phyloP scores from a whole-genome alignment of 768 basidiomycete genomes.

The Cubamyces sp. region DNA sequence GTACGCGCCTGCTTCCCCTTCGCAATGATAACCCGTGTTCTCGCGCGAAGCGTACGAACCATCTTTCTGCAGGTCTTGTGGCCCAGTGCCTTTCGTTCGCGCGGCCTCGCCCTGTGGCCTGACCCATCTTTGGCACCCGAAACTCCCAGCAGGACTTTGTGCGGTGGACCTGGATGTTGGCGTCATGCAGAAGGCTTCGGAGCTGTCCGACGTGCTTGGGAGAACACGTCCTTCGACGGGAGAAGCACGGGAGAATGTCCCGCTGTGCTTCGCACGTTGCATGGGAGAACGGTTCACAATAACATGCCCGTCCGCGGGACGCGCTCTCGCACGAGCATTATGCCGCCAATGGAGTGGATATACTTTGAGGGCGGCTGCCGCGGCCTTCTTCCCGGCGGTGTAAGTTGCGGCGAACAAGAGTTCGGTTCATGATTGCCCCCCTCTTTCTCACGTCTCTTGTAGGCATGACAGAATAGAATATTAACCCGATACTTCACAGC shows the following conservation, averaged over 20 bases:
- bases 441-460: neutral
- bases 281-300: neutral
- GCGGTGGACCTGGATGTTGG: neutral
- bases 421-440: neutral
- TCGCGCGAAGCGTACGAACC: neutral
- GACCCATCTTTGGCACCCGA: neutral
- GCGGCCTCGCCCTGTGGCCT: neutral
- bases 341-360: no score
- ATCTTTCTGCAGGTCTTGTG: neutral
- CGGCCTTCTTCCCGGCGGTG: no score
- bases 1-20: neutral
- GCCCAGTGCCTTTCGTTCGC: neutral
- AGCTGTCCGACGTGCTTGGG: constrained; percentile 1
- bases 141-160: neutral
- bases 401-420: neutral
- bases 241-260: constrained; percentile 7
- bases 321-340: no score
- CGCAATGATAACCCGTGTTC: neutral
- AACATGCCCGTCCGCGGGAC: neutral
- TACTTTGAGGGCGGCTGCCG: no score
- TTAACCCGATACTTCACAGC: constrained; percentile 46
- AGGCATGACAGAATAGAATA: neutral
- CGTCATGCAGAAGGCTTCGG: neutral
- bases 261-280: neutral
- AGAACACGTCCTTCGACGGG: neutral